phyloP scores from a whole-genome alignment of 192 early-diverging fungal genomes.

The Jimgerdemannia flammicorona region DNA sequence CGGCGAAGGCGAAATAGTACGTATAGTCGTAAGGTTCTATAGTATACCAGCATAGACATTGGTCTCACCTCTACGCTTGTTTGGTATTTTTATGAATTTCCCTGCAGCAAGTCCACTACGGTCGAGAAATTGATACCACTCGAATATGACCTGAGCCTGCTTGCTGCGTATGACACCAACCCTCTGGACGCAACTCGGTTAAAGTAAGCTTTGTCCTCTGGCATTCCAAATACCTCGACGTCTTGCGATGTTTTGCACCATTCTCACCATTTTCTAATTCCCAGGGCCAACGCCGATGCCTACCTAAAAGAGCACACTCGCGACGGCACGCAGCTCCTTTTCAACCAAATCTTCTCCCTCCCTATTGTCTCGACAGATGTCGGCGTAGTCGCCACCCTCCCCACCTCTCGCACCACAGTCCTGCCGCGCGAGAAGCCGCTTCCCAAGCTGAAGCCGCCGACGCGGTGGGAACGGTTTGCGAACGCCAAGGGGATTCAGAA shows the following conservation, averaged over 20 bases:
- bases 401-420: conserved; percentile 47
- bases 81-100: not conserved
- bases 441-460: conserved; percentile 85
- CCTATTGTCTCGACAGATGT: conserved; percentile 63
- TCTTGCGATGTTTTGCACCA: not conserved
- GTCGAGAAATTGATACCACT: conserved; percentile 81
- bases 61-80: not conserved
- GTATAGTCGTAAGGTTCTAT: conserved; percentile 5
- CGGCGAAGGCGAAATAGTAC: conserved; percentile 37
- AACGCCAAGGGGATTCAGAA: conserved; percentile 92
- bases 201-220: conserved; percentile 28
- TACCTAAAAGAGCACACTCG: conserved; percentile 68
- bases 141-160: conserved; percentile 84
- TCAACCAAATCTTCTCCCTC: conserved; percentile 86
- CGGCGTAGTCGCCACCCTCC: conserved; percentile 79
- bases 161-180: conserved; percentile 81
- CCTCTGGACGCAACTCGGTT: conserved; percentile 64
- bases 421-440: conserved; percentile 91
- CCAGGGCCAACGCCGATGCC: conserved; percentile 42
- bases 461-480: conserved; percentile 99
- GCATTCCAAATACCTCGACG: no score
- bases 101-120: conserved; percentile 61
- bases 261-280: not conserved
- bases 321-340: conserved; percentile 80
- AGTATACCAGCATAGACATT: not conserved